Base-by-base conservation (phyloP, 1,139 yeast species). In the Nakaseomyces uthaithaninus region DNA sequence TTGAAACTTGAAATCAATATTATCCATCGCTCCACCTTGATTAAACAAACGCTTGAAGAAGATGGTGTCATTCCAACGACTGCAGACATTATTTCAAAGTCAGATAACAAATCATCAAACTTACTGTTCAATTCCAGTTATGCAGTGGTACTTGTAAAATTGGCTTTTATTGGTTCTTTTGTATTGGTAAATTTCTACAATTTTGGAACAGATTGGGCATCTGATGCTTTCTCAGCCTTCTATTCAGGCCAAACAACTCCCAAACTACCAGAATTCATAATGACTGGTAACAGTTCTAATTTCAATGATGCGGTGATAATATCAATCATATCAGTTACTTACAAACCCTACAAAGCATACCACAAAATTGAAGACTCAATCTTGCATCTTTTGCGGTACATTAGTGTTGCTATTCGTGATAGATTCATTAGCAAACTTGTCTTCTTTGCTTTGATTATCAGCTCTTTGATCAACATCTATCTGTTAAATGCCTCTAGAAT, bases 1-100 rank as follows among this genome's bases (percentile, higher is more conserved):
- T 72, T 91, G 62, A 91, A 91, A 64, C 77, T 93, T 33, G 97
- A 93, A 63, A 86, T 91, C 58, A 79, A 79, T 57, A 72, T 87
- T 49, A 94, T 94, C 45, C 86, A 91, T 63, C 78, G 89, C 51
- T 83, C 91, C 39, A 80, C 87, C 45, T 75, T 79, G 44, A 74
- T 89, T 58, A 80, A 83, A 57, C 79, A 76, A 51, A 91, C 87
- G 17, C 69, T 91, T 51, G 95, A 89, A 65, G 98, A 91, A 61
- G 98, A 93, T 54, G 98, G 98, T 17, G 75, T 91, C 31, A 74
- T 86, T 36, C 77, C 77, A 41, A 66, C 71, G 44, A 84, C 84
- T 36, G 96, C 91, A 35, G 77, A 75, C 48, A 72, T 75, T 42
- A 80, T 84, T 30, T 79, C 89, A 19, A 73, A 69, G 30, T 61